A percentile compares a stretch with the other conserved stretches of the same genome.
Evolutionary conservation across 345 rosid genomes (phyloP).

Genomic region (Eucalyptus shirleyi): DNA sequence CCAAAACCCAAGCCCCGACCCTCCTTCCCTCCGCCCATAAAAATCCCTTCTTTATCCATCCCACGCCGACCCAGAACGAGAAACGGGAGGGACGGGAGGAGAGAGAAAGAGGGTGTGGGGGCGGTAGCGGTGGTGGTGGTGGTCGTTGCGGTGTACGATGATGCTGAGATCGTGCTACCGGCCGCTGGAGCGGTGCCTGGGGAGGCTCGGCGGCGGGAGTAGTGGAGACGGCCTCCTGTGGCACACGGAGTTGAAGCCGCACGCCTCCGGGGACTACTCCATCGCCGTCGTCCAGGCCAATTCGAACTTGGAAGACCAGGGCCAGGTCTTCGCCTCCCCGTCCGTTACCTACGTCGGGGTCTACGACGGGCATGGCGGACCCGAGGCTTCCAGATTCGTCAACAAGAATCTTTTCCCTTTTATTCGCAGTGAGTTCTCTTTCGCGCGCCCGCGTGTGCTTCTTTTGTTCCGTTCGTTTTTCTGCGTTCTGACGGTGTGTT

Average conservation of each 20-base stretch:
- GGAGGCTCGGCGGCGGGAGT: conserved; percentile 22
- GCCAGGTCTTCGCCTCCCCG: conserved; percentile 73
- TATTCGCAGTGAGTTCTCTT: conserved; percentile 42
- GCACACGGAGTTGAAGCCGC: conserved; percentile 75
- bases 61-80: not conserved
- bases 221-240: conserved; percentile 67
- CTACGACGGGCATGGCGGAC: conserved; percentile 96
- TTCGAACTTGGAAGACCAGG: conserved; percentile 73
- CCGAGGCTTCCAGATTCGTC: conserved; percentile 93
- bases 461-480: not conserved
- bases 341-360: conserved; percentile 82
- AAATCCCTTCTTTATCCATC: not conserved
- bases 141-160: conserved; percentile 1
- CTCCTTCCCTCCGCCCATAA: not conserved
- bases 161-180: conserved; percentile 51
- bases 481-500: not conserved
- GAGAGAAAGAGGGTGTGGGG: not conserved
- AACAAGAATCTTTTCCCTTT: conserved; percentile 70
- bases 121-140: not conserved
- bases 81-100: not conserved
- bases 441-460: not conserved
- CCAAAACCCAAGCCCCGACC: not conserved
- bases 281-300: conserved; percentile 96
- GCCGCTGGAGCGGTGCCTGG: conserved; percentile 68
- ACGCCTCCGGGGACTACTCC: conserved; percentile 85